Evolutionary conservation across 352 stramenopile species (phyloP).

Genomic region (Phytophthora pistaciae): DNA sequence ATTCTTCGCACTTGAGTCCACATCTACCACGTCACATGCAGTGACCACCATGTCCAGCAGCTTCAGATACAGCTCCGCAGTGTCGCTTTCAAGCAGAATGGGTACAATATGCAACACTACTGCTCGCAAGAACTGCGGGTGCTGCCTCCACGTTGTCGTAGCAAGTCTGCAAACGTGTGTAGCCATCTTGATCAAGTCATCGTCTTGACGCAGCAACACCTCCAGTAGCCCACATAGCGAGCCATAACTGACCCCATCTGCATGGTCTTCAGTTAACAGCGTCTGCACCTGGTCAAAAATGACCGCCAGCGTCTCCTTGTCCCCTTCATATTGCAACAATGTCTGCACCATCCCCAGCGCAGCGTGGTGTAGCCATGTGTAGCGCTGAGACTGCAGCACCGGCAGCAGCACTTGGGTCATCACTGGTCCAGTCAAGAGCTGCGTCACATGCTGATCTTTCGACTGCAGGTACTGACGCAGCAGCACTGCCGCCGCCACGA

Average conservation of each 20-base stretch:
- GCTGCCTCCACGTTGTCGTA: slow-evolving; percentile 44
- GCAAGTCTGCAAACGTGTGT: slow-evolving; percentile 51
- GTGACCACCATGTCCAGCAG: slow-evolving; percentile 33
- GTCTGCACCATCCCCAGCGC: slow-evolving; percentile 36
- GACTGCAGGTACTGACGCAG: slow-evolving; percentile 35
- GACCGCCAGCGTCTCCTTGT: not conserved
- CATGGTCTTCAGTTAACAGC: slow-evolving; percentile 17
- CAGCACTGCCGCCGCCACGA: slow-evolving; percentile 44
- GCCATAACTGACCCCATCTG: slow-evolving; percentile 40
- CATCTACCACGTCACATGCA: slow-evolving; percentile 28
- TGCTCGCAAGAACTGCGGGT: slow-evolving; percentile 57
- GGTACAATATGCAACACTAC: slow-evolving; percentile 62
- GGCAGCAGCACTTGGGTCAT: slow-evolving; percentile 43
- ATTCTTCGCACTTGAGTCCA: slow-evolving; percentile 12
- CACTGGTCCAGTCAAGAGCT: slow-evolving; percentile 14
- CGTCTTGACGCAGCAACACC: slow-evolving; percentile 41
- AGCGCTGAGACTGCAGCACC: slow-evolving; percentile 33
- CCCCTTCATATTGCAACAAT: slow-evolving; percentile 19
- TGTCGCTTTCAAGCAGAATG: slow-evolving; percentile 32
- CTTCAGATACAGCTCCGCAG: slow-evolving; percentile 5
- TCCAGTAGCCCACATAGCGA: slow-evolving; percentile 63
- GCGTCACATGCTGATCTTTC: not conserved
- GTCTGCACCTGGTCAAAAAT: slow-evolving; percentile 19
- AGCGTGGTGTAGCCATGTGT: slow-evolving; percentile 38
- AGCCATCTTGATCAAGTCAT: slow-evolving; percentile 9